These are phyloP conservation scores for Fusarium sp. DNA, from an alignment of 2,329 filamentous ascomycete genomes.

Conservation along the genomic window DNA sequence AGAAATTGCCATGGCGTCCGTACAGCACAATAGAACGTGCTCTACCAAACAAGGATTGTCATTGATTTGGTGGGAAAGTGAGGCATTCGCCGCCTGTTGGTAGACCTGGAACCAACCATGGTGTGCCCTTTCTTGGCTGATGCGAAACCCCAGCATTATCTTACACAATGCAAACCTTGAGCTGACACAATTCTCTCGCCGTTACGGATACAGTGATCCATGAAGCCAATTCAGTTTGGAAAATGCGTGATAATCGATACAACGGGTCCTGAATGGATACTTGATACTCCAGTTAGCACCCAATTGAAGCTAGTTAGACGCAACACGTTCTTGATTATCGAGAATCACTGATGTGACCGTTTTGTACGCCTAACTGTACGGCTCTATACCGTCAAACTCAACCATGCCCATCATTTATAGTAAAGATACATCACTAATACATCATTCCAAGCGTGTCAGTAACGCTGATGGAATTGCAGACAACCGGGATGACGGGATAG, in stretches of 20 bases:
- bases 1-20: conserved; percentile 19
- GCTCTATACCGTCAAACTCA: conserved; percentile 16
- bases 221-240: conserved; percentile 10
- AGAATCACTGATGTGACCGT: conserved; percentile 24
- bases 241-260: conserved; percentile 37
- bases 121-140: conserved; percentile 34
- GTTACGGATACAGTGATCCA: conserved; percentile 11
- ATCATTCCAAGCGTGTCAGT: conserved; percentile 23
- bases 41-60: conserved; percentile 16
- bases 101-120: conserved; percentile 25
- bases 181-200: conserved; percentile 39
- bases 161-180: conserved; percentile 39
- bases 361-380: conserved; percentile 13
- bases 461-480: not conserved
- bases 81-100: conserved; percentile 21
- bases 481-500: conserved; percentile 1
- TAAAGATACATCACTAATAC: conserved; percentile 22
- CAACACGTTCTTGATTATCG: conserved; percentile 12
- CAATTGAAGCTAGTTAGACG: conserved; percentile 25
- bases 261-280: conserved; percentile 14
- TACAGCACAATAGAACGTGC: conserved; percentile 1
- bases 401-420: conserved; percentile 8
- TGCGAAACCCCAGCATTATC: conserved; percentile 39
- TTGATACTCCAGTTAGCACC: conserved; percentile 8
- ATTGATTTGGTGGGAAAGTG: not conserved